Evolutionary conservation across 1,139 yeast genomes (phyloP), one percentile per base, ranked within the genome.

Genomic region (Suhomyces maxii): DNA sequence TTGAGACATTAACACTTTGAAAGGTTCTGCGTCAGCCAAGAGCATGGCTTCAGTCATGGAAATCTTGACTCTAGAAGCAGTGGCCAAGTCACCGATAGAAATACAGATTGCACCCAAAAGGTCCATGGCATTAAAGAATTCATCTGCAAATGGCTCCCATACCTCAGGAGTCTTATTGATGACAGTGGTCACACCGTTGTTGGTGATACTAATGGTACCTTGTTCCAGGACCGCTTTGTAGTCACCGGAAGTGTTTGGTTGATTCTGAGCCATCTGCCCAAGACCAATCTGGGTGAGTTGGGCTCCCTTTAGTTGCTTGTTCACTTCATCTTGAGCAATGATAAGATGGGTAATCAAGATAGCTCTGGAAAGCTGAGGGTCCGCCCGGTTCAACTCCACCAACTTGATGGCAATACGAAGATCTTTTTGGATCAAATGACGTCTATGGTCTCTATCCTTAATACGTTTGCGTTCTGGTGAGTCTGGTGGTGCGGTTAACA

Each of bases 31-130:
- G 39, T 86, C 88, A 0, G 91, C 87, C 54, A 80, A 67, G 11
- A 84, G 69, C 95, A 86, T 87, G 76, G 88, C 79, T 57, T 83
- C 83, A 8, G 87, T 83, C 51, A 89, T 81, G 25, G 85, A 77
- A 49, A 83, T 72, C 55, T 84, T 86, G 38, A 86, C 76, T 46
- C 80, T 73, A 23, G 84, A 68, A 0, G 95, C 91, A 48, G 79
- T 69, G 23, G 79, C 71, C 44, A 83, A 68, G 59, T 86, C 91
- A 8, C 90, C 89, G 7, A 83, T 73, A 1, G 86, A 75, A 14
- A 86, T 64, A 53, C 88, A 83, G 34, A 83, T 73, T 1, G 90
- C 89, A 8, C 85, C 80, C 51, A 83, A 76, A 49, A 87, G 60
- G 55, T 87, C 93, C 68, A 89, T 73, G 2, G 88, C 86, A 49